Conservation (phyloP, 345 rosid species). For the Gossypium thurberi region DNA sequence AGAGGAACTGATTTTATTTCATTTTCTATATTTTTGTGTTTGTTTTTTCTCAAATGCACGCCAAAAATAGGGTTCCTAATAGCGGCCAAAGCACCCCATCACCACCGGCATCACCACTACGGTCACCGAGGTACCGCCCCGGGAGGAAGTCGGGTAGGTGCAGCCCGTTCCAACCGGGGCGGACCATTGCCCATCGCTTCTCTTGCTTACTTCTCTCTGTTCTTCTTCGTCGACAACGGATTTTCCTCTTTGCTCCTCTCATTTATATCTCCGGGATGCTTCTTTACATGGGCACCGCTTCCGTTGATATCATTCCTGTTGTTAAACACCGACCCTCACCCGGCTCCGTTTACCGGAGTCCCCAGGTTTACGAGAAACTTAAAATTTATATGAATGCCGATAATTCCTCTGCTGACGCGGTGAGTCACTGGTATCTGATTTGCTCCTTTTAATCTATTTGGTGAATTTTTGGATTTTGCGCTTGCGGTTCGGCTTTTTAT, state of each 20-base stretch:
- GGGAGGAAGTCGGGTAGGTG: constrained; percentile 55
- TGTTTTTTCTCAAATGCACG: constrained; percentile 55
- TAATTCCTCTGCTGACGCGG: constrained; percentile 89
- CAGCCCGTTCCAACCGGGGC: constrained; percentile 39
- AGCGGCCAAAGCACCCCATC: constrained; percentile 97
- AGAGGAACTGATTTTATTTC: neutral
- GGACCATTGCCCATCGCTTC: constrained; percentile 67
- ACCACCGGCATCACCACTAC: constrained; percentile 87
- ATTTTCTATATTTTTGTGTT: neutral
- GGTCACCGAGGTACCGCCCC: constrained; percentile 82
- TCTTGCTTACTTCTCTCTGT: constrained; percentile 79
- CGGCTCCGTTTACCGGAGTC: constrained; percentile 87
- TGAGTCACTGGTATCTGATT: constrained; percentile 25
- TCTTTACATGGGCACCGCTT: constrained; percentile 90
- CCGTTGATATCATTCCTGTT: constrained; percentile 69
- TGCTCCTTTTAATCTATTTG: neutral
- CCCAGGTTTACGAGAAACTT: constrained; percentile 82
- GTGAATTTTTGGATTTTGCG: neutral
- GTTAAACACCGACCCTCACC: constrained; percentile 60
- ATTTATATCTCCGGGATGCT: constrained; percentile 92
- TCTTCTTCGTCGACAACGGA: constrained; percentile 89
- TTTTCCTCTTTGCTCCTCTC: constrained; percentile 87
- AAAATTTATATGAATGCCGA: constrained; percentile 84
- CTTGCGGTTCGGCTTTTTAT: neutral
- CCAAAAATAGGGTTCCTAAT: constrained; percentile 66